Evolutionary conservation across 1,139 yeast genomes (phyloP), one percentile per base, ranked within the genome.

Genomic region (Kazachstania sp.): DNA sequence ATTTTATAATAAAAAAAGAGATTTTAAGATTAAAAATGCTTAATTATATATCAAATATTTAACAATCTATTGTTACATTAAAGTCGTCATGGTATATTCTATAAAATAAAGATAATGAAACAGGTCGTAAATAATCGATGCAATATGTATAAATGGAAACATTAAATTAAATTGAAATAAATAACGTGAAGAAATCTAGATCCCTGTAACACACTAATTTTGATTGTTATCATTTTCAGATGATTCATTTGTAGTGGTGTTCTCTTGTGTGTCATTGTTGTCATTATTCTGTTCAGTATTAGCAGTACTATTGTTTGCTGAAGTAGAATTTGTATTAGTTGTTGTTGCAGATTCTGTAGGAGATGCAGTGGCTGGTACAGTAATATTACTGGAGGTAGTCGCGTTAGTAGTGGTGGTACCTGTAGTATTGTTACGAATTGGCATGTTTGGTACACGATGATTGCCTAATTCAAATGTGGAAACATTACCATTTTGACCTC

Each of bases 401-500:
- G 19, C 12, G 23, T 7, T 41, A 12, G 18, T 26, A 18, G 34
- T 23, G 4, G 39, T 9, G 11, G 43, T n/a, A n/a, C n/a, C n/a
- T n/a, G n/a, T n/a, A n/a, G n/a, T 20, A 11, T 12, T 12, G 18
- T n/a, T 29, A 19, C 31, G 16, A 15, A 30, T 26, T 28, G 39
- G 19, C 3, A 8, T 31, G 16, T 26, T 32, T 11, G 38, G n/a
- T 9, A 30, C 18, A 19, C 5, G 35, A 26, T 39, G 32, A 30
- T 28, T 40, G 28, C 44, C 42, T 7, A 48, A 19, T 28, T 43
- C 41, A 34, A 32, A 42, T 7, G 58, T 58, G 7, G 58, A 48
- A 11, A 58, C 61, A 19, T 48, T 43, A 12, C 62, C 62, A 43
- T 49, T 48, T 36, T 47, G 51, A 23, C 49, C 48, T 52, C 62